Conservation (phyloP, 2,329 filamentous ascomycete genomes). For the Cercospora sp. region DNA sequence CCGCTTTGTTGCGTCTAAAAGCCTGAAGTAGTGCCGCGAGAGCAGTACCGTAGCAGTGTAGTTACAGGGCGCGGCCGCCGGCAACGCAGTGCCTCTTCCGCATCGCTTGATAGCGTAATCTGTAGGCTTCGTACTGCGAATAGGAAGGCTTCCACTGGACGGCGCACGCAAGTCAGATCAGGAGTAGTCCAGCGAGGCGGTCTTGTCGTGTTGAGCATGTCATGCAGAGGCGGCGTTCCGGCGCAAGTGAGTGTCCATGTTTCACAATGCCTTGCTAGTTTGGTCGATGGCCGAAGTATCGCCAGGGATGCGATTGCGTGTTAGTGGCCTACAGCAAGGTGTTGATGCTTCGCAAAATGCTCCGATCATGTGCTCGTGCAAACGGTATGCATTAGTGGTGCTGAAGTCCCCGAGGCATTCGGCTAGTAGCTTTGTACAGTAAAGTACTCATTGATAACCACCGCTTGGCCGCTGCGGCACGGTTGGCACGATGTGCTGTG, state of each 20-base stretch:
- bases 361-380: constrained; percentile 4
- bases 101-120: background rate
- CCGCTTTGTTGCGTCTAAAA: background rate
- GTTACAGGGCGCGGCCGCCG: background rate
- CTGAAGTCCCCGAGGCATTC: background rate
- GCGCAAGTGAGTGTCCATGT: constrained; percentile 8
- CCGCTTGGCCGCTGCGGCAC: background rate
- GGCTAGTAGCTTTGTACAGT: background rate
- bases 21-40: background rate
- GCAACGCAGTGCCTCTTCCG: background rate
- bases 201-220: background rate
- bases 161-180: constrained; percentile 1
- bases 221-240: constrained; percentile 6
- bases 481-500: background rate
- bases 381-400: background rate
- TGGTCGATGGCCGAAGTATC: constrained; percentile 8
- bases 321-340: background rate
- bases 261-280: constrained; percentile 1
- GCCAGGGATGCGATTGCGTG: constrained; percentile 7
- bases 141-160: background rate
- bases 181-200: background rate
- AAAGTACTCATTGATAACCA: background rate
- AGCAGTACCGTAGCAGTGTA: background rate
- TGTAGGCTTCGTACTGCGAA: constrained; percentile 1
- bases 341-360: background rate